Base-by-base conservation (phyloP, 305 asterid species). In the Fraxinus dipetala region DNA sequence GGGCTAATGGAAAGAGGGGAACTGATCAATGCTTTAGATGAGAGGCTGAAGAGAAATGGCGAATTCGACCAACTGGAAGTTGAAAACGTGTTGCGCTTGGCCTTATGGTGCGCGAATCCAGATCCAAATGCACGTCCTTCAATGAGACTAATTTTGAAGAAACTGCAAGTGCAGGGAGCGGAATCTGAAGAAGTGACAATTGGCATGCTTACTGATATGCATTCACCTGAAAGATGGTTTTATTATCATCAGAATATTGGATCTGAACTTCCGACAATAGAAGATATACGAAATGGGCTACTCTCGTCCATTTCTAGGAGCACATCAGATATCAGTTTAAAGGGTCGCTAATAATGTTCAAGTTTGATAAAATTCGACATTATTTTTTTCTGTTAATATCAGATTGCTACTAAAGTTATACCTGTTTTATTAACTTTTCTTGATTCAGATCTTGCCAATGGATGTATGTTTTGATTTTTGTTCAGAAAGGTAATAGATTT, bases 111-210 rank as follows among this genome's bases (percentile, higher is more conserved):
- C 26, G 38, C 80, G 35, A 80, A 84, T 78, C 80, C 79, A 8
- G 90, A 87, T 1, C 80, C 84, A 5, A 79, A 45, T 28, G 73
- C 51, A 28, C 79, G 90, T 82, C 90, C 88, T 72, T 85, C 86
- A 40, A 87, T 87, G 90, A 85, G 90, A 85, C 87, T 83, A 74
- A 85, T 83, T 4, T 79, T 85, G 79, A 87, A 87, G 35, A 63
- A 63, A 22, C 32, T 63, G 31, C 72, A 63, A 24, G 32, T 22
- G 5, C 72, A 24, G 13, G 34, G 16, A 63, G 32, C 34, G 6
- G 72, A 63, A 63, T 24, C 32, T 5, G 72, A 24, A 63, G 32
- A 20, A 63, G 34, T 63, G 10, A 63, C 72, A 24, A 63, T 63
- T 63, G 72, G 0, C n/a, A 63, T 63, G 72, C 32, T 63, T 2